Evolutionary conservation across 805 yeast genomes (phyloP).

Genomic region (Teunomyces tritomae): DNA sequence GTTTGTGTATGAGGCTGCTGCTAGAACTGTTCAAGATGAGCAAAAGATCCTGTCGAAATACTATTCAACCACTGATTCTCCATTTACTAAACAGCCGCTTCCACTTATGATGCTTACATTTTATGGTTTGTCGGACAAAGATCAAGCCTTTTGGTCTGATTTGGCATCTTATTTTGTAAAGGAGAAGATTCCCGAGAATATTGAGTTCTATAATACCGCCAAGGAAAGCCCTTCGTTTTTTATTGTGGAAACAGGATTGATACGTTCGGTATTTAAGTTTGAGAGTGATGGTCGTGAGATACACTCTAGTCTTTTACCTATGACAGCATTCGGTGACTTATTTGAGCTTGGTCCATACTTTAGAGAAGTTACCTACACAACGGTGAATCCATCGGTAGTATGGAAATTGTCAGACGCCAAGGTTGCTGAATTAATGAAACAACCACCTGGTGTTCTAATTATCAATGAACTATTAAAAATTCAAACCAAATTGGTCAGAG

Average conservation of each 20-base stretch:
- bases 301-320: conserved; percentile 55
- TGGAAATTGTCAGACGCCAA: conserved; percentile 61
- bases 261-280: conserved; percentile 35
- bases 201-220: conserved; percentile 45
- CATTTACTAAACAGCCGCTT: conserved; percentile 52
- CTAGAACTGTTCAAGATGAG: conserved; percentile 42
- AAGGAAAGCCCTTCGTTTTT: conserved; percentile 52
- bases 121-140: conserved; percentile 52
- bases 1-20: conserved; percentile 53
- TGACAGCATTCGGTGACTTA: conserved; percentile 71
- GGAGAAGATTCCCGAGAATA: conserved; percentile 46
- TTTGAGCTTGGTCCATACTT: conserved; percentile 31
- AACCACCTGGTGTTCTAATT: conserved; percentile 46
- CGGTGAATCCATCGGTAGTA: conserved; percentile 60
- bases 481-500: conserved; percentile 61
- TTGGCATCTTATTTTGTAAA: conserved; percentile 52
- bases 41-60: conserved; percentile 45
- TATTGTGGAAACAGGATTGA: conserved; percentile 48
- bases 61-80: conserved; percentile 38
- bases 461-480: conserved; percentile 65
- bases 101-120: conserved; percentile 64
- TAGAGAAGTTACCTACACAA: conserved; percentile 46
- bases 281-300: conserved; percentile 38
- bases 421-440: conserved; percentile 44
- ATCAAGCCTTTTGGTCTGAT: conserved; percentile 60